Base-by-base conservation (phyloP, 139 green algal species). In the Coelastrella sp. region DNA sequence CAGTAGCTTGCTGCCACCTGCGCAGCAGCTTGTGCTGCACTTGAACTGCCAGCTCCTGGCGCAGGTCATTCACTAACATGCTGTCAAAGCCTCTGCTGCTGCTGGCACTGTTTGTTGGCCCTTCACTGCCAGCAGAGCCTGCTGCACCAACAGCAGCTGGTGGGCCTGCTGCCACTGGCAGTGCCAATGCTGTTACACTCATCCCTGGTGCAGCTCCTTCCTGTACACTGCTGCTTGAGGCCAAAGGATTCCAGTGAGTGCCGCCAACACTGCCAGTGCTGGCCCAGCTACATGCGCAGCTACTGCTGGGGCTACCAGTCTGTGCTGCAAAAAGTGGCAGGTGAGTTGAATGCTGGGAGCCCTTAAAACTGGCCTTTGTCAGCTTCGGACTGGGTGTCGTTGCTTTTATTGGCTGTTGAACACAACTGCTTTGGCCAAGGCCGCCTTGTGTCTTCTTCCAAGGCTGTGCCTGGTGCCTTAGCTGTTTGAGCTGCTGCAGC, bases 1-100 rank as follows among this genome's bases (percentile, higher is more conserved):
- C 84, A 22, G 68, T 57, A 59, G 61, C 58, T 60, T 81, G 84
- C 68, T 81, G 66, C 84, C 84, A 88, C 4, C 68, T 73, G 9
- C 68, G 84, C 35, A 88, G 66, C 68, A 81, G 14, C 84, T 56
- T 88, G 49, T 61, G 68, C 14, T 11, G 8, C 49, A 68, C 35
- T 68, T 68, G n/a, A 10, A n/a, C 10, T 35, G 84, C 61, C 10
- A 88, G 68, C 7, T 88, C 84, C 12, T 70, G 49, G 49, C 59
- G 14, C 8, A 88, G 84, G 27, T 81, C 9, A 25, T 35, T 24
- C 82, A 66, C 15, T 63, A 87, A 49, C 25, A 49, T 14, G 27
- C 57, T 63, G 65, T 87, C 59, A 24, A n/a, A 19, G 20, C 14
- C 81, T 15, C 27, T 35, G 27, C 19, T 65, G 82, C 82, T 78